These are phyloP conservation scores for Fonsecaea monophora DNA, from an alignment of 2,329 filamentous ascomycete genomes.

Conservation along the genomic window DNA sequence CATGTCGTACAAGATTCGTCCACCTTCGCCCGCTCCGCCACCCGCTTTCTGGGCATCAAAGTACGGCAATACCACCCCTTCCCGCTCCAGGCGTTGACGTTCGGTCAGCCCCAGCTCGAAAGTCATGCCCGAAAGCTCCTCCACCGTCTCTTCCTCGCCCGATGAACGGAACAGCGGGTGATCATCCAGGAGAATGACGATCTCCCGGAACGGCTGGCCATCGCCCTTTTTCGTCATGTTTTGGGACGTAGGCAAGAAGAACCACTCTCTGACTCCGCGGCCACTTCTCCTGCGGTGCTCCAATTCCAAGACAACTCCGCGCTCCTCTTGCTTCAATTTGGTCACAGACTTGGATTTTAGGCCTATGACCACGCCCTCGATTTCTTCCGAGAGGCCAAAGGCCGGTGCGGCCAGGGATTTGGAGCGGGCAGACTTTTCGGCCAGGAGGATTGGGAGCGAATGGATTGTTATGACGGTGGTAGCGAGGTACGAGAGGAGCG, in stretches of 20 bases:
- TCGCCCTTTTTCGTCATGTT: constrained; percentile 43
- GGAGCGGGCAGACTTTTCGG: constrained; percentile 75
- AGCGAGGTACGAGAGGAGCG: constrained; percentile 80
- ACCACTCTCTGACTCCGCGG: constrained; percentile 74
- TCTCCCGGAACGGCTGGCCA: constrained; percentile 55
- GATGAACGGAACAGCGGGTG: constrained; percentile 71
- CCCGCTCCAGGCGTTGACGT: constrained; percentile 83
- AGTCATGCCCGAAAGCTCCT: constrained; percentile 71
- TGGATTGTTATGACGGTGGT: constrained; percentile 80
- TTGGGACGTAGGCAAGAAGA: constrained; percentile 56
- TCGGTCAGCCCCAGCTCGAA: constrained; percentile 89
- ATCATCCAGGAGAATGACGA: constrained; percentile 72
- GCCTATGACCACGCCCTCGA: constrained; percentile 79
- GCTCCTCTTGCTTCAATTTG: constrained; percentile 39
- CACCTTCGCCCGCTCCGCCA: constrained; percentile 76
- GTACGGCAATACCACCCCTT: constrained; percentile 90
- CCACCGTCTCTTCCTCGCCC: constrained; percentile 51
- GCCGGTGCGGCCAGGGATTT: constrained; percentile 75
- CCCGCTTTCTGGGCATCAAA: constrained; percentile 91
- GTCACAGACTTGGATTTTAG: constrained; percentile 47
- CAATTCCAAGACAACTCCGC: constrained; percentile 77
- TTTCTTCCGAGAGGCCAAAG: constrained; percentile 77
- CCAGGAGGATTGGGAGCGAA: constrained; percentile 75
- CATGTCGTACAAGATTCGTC: constrained; percentile 95
- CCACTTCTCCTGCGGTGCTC: constrained; percentile 86